Evolutionary conservation across 139 green algal genomes (phyloP), one percentile per base, ranked within the genome.

Genomic region (Astrephomene gubernaculifera): DNA sequence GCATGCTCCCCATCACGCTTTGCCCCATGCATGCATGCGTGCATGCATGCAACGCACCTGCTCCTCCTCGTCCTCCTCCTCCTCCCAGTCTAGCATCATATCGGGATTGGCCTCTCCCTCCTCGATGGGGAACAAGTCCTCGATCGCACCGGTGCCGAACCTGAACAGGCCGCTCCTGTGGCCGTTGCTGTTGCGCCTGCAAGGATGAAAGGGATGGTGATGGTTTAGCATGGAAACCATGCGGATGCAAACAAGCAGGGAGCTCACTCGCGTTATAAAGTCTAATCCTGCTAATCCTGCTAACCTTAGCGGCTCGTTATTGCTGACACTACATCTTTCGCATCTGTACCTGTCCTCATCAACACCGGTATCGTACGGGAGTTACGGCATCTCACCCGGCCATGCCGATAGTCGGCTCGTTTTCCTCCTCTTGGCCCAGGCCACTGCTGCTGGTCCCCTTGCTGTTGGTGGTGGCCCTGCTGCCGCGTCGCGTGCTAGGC

Each of bases 41-140:
- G 54, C 14, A 65, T 25, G 24, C 61, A 6, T 4, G 43, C 64
- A 31, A 33, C 57, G 63, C 63, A 70, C 63, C 45, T 68, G 33
- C 38, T 17, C 63, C 64, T 35, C 35, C 67, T 57, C 45, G 24
- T 12, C 71, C 61, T 27, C 45, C 29, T 80, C 73, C 22, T 79
- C 71, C n/a, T 21, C 44, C 71, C 43, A 22, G n/a, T 79, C 71
- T 44, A 33, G 14, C 38, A 81, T 45, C 27, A 2, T 1, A 22
- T 71, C 41, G 38, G 38, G 27, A n/a, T 70, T 41, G 7, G 52
- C 65, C 33, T 69, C 54, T 12, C 79, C 75, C 2, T 82, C 74
- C 7, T 88, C 69, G 36, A 82, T 74, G 33, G 87, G 87, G 67
- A 90, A 81, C 33, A 90, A 81, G 87, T 90, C 87, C 25, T 71